Conservation (phyloP, 2,329 filamentous ascomycete species). For the Phialophora tarda region DNA sequence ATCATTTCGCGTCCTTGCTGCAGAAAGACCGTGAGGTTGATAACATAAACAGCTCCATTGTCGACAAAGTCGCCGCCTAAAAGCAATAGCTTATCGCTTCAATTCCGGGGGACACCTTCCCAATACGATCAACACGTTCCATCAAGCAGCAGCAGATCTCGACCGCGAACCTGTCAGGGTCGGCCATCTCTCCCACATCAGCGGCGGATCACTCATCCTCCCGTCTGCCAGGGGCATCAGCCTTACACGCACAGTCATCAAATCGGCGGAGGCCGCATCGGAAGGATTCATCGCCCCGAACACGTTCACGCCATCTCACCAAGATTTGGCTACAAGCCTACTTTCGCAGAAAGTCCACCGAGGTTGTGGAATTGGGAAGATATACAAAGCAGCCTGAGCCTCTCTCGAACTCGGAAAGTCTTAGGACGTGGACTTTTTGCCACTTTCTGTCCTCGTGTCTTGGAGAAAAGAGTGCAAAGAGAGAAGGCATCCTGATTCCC, state of each 20-base stretch:
- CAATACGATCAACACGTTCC: not conserved
- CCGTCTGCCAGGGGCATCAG: slow-evolving; percentile 7
- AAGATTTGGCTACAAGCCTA: not conserved
- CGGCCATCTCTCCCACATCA: not conserved
- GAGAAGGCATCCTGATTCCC: not conserved
- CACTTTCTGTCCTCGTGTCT: not conserved
- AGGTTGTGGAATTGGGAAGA: not conserved
- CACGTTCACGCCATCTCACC: not conserved
- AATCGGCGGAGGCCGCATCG: not conserved
- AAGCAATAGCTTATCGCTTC: not conserved
- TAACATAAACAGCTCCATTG: not conserved
- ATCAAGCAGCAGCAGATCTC: not conserved
- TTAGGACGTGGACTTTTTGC: not conserved
- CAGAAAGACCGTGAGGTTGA: not conserved
- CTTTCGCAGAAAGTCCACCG: not conserved
- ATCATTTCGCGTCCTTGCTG: not conserved
- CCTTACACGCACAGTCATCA: slow-evolving; percentile 14
- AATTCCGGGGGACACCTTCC: not conserved
- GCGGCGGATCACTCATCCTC: slow-evolving; percentile 13
- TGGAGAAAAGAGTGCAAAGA: not conserved
- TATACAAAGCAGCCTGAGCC: slow-evolving; percentile 1
- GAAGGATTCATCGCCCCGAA: not conserved
- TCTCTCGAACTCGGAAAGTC: not conserved
- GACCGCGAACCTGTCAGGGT: not conserved
- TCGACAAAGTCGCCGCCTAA: not conserved